Conservation (phyloP, 352 stramenopile genomes). For the Pilasporangium apinafurcum region DNA sequence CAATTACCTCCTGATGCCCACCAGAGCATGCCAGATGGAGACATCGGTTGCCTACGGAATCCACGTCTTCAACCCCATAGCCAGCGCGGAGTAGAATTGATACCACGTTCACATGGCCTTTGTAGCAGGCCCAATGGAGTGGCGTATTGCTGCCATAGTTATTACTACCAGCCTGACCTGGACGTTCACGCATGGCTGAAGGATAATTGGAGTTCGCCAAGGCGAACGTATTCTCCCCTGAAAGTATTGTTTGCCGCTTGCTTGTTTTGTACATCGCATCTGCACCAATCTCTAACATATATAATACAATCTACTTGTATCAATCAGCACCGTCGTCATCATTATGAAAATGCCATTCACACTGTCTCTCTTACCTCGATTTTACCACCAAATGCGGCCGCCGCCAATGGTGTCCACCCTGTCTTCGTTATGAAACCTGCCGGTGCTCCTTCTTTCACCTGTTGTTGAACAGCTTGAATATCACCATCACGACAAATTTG, state of each 20-base stretch:
- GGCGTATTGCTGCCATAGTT: slow-evolving; percentile 52
- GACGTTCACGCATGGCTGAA: background rate
- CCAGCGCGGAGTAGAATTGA: slow-evolving; percentile 57
- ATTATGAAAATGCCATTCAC: background rate
- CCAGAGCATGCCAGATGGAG: slow-evolving; percentile 71
- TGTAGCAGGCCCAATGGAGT: slow-evolving; percentile 85
- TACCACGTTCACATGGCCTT: slow-evolving; percentile 61
- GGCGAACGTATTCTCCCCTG: background rate
- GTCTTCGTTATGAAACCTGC: slow-evolving; percentile 70
- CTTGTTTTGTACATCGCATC: slow-evolving; percentile 65
- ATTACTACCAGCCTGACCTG: no score
- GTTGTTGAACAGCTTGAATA: slow-evolving; percentile 23
- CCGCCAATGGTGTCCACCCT: slow-evolving; percentile 66
- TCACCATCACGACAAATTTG: slow-evolving; percentile 52
- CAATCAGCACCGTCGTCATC: background rate
- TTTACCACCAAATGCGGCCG: slow-evolving; percentile 56
- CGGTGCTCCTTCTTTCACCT: slow-evolving; percentile 36
- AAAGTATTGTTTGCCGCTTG: slow-evolving; percentile 11
- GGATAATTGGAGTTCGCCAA: background rate
- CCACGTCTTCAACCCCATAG: slow-evolving; percentile 56
- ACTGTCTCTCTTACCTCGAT: slow-evolving; percentile 29
- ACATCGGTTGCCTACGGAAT: slow-evolving; percentile 65
- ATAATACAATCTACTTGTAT: slow-evolving; percentile 34
- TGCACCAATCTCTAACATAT: slow-evolving; percentile 63
- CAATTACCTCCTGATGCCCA: slow-evolving; percentile 55